Conservation (phyloP, 305 asterid genomes). For the Fraxinus albicans region DNA sequence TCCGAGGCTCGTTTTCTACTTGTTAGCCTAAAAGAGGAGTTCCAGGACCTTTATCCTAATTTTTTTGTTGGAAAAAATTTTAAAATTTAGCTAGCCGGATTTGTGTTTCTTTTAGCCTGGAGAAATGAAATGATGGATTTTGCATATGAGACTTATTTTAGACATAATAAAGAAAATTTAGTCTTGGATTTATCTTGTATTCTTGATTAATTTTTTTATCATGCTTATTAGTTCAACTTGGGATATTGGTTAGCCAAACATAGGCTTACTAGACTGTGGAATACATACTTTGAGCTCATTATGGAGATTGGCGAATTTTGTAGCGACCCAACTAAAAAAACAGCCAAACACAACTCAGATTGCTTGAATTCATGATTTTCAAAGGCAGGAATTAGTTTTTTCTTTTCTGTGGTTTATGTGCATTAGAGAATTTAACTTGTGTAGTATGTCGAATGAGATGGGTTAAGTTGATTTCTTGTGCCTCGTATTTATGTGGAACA, state of each 20-base stretch:
- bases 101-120: background rate
- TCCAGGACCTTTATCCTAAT: background rate
- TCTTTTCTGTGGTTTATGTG: background rate
- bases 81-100: background rate
- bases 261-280: background rate
- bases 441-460: background rate
- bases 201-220: background rate
- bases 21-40: background rate
- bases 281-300: background rate
- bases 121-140: background rate
- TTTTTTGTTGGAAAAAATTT: background rate
- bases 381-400: background rate
- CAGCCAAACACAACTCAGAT: background rate
- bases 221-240: background rate
- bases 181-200: background rate
- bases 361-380: background rate
- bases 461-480: slow-evolving; percentile 36
- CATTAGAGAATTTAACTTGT: background rate
- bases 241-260: background rate
- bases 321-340: background rate
- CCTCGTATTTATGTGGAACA: slow-evolving; percentile 49
- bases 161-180: background rate
- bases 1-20: background rate
- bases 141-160: background rate
- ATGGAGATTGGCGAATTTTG: background rate